Evolutionary conservation across 306 rosid genomes (phyloP).

Genomic region (Lotus japonicus): DNA sequence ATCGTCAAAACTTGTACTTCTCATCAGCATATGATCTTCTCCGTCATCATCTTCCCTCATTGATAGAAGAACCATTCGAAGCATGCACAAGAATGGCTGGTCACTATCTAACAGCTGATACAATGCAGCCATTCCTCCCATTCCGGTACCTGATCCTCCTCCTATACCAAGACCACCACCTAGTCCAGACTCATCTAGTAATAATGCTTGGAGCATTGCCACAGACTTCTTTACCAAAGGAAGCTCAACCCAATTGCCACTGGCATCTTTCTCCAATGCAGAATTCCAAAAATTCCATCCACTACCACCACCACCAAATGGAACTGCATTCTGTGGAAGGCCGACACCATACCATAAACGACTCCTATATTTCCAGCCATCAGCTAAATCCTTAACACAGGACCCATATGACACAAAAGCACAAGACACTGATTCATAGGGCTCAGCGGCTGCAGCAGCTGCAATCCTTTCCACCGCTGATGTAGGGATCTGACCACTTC

Average conservation of each 20-base stretch:
- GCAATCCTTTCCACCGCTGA: conserved; percentile 76
- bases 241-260: conserved; percentile 87
- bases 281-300: conserved; percentile 87
- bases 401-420: conserved; percentile 98
- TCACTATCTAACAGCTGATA: conserved; percentile 98
- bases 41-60: conserved; percentile 99
- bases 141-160: conserved; percentile 99
- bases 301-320: conserved; percentile 90
- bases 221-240: conserved; percentile 88
- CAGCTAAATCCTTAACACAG: conserved; percentile 69
- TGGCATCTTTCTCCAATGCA: conserved; percentile 78
- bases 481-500: conserved; percentile 69
- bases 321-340: conserved; percentile 49
- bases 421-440: conserved; percentile 80
- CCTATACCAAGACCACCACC: conserved; percentile 99
- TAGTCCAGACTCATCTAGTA: conserved; percentile 95
- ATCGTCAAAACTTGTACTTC: conserved; percentile 57
- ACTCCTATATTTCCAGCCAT: conserved; percentile 93
- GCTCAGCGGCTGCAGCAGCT: conserved; percentile 99
- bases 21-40: conserved; percentile 61
- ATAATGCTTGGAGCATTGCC: conserved; percentile 97
- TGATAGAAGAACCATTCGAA: conserved; percentile 93
- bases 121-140: conserved; percentile 97
- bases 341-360: conserved; percentile 95
- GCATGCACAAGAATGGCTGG: conserved; percentile 98